Conservation (phyloP, 352 stramenopile species). For the Saprolegnia parasitica region DNA sequence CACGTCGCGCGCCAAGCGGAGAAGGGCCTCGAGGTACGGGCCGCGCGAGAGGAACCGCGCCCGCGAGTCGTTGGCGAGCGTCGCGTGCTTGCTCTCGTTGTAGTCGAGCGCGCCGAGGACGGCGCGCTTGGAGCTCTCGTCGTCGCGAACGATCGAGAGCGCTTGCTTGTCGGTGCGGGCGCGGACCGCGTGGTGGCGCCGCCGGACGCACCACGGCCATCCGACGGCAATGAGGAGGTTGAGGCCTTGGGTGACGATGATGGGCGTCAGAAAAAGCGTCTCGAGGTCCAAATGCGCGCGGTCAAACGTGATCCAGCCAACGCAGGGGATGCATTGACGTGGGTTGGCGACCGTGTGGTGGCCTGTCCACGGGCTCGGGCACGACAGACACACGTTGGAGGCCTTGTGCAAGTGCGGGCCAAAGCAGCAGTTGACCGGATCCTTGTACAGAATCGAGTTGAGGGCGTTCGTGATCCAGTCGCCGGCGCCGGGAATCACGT, state of each 20-base stretch:
- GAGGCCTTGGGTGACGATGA: slow-evolving; percentile 75
- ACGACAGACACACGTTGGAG: slow-evolving; percentile 48
- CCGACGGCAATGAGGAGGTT: slow-evolving; percentile 73
- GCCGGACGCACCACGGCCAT: slow-evolving; percentile 60
- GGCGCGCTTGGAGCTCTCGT: slow-evolving; percentile 58
- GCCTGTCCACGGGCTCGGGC: slow-evolving; percentile 36
- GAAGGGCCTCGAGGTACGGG: slow-evolving; percentile 57
- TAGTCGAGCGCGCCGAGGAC: slow-evolving; percentile 79
- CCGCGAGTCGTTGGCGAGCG: slow-evolving; percentile 31
- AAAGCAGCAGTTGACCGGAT: slow-evolving; percentile 85
- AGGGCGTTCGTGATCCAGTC: slow-evolving; percentile 83
- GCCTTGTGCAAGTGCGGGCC: slow-evolving; percentile 76
- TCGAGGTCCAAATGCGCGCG: slow-evolving; percentile 76
- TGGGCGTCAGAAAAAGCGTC: slow-evolving; percentile 83
- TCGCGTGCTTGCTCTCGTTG: slow-evolving; percentile 3
- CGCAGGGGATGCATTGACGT: slow-evolving; percentile 63
- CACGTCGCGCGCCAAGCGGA: slow-evolving; percentile 60
- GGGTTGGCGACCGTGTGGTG: slow-evolving; percentile 45
- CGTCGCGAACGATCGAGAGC: slow-evolving; percentile 38
- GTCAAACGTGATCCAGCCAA: slow-evolving; percentile 80
- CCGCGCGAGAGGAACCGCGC: slow-evolving; percentile 59
- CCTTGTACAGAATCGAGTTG: slow-evolving; percentile 74
- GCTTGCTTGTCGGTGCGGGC: slow-evolving; percentile 36
- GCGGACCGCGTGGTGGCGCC: slow-evolving; percentile 43
- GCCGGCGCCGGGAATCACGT: slow-evolving; percentile 76